Conservation (phyloP, 768 basidiomycete genomes). For the Leccinum rimulosum region DNA sequence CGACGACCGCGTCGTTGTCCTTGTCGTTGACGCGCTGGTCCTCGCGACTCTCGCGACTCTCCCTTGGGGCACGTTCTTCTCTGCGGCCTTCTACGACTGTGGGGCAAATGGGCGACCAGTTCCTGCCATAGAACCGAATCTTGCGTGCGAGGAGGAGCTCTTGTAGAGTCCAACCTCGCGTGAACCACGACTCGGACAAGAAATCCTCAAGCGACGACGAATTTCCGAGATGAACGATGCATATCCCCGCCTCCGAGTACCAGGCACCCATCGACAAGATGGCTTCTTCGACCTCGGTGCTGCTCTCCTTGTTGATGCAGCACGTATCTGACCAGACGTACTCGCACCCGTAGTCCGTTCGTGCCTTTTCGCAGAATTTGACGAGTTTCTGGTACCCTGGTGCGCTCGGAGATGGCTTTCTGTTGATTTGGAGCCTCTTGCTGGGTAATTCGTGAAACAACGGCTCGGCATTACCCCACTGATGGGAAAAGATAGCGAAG, state of each 20-base stretch:
- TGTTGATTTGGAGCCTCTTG: conserved; percentile 13
- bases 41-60: conserved; percentile 1
- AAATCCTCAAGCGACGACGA: conserved; percentile 24
- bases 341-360: conserved; percentile 23
- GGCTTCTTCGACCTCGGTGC: conserved; percentile 28
- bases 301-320: conserved; percentile 28
- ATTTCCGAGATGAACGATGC: conserved; percentile 24
- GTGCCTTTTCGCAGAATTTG: conserved; percentile 28
- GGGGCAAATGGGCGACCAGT: conserved; percentile 20
- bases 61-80: conserved; percentile 11
- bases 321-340: conserved; percentile 30
- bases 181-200: conserved; percentile 23
- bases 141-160: conserved; percentile 24
- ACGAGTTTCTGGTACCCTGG: conserved; percentile 25
- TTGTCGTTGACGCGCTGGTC: conserved; percentile 25
- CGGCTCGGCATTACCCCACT: conserved; percentile 25
- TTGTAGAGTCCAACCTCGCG: conserved; percentile 22
- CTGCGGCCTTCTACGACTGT: conserved; percentile 11
- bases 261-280: conserved; percentile 24
- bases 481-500: conserved; percentile 28
- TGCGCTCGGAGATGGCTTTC: conserved; percentile 14
- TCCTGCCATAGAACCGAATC: conserved; percentile 27
- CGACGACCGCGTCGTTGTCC: conserved; percentile 16
- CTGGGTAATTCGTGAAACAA: conserved; percentile 22
- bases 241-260: conserved; percentile 24